Percentiles rank a stretch among this genome's conserved stretches.
Evolutionary conservation across 1,139 yeast species (phyloP).

Genomic region (Geotrichum reessii): DNA sequence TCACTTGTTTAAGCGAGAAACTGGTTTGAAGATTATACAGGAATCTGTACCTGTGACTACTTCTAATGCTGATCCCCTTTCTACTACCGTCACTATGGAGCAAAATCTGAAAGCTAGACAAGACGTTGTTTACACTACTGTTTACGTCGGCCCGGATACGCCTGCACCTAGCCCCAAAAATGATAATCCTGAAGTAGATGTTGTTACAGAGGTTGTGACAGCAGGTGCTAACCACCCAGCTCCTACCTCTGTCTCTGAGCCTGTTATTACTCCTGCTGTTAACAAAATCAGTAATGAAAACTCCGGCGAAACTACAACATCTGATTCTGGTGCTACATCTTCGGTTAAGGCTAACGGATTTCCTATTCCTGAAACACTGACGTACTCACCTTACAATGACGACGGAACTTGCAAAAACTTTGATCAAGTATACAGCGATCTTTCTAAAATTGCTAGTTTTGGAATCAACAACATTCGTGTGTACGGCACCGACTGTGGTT

Average conservation of each 20-base stretch:
- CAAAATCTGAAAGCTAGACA: neutral
- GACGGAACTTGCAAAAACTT: conserved; percentile 62
- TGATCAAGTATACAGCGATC: conserved; percentile 52
- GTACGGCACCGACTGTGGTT: conserved; percentile 82
- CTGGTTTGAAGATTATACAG: neutral
- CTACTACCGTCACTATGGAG: neutral
- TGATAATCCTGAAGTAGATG: neutral
- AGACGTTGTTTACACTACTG: conserved; percentile 8
- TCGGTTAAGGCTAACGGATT: neutral
- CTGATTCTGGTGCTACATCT: neutral
- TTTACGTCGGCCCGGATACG: neutral
- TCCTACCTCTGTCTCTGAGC: neutral
- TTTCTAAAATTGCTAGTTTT: conserved; percentile 50
- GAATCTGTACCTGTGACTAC: neutral
- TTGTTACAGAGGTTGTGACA: neutral
- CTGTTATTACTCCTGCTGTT: neutral
- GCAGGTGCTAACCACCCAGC: neutral
- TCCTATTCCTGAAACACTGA: conserved; percentile 51
- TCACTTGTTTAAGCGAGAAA: neutral
- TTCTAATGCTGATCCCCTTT: neutral
- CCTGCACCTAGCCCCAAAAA: neutral
- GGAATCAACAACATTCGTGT: conserved; percentile 64
- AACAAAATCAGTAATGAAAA: neutral
- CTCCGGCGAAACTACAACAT: neutral
- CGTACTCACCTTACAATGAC: conserved; percentile 74